A percentile compares a stretch with the other conserved stretches of the same genome.
These are phyloP conservation scores for Raphanus hybrid DNA, from an alignment of 441 rosid genomes.

Conservation along the genomic window DNA sequence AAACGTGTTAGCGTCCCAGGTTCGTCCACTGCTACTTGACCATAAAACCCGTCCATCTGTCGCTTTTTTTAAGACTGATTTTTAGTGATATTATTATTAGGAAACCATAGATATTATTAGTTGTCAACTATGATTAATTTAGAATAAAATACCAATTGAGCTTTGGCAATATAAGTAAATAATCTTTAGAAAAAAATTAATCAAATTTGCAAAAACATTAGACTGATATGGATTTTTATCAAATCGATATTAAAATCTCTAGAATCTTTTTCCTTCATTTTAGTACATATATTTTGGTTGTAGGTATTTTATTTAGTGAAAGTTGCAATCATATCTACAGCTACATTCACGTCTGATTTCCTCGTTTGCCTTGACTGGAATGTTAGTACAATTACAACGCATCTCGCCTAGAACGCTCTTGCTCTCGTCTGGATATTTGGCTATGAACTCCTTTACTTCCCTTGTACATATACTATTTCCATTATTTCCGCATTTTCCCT, in stretches of 20 bases:
- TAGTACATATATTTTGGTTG: not conserved
- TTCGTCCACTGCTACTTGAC: no score
- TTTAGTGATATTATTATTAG: no score
- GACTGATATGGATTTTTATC: not conserved
- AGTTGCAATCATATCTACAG: not conserved
- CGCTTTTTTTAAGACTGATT: no score
- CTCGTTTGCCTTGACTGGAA: not conserved
- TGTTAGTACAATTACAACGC: not conserved
- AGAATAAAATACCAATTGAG: no score
- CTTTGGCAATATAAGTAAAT: no score
- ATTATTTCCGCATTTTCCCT: conserved; percentile 1
- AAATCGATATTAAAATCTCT: not conserved
- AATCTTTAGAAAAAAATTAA: no score
- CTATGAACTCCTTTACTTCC: not conserved
- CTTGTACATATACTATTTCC: not conserved
- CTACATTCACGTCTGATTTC: not conserved
- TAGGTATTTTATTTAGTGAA: not conserved
- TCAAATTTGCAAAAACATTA: no score
- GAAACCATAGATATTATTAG: no score
- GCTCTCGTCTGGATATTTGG: not conserved
- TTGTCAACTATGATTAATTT: no score
- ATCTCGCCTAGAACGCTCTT: not conserved
- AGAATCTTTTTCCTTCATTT: not conserved
- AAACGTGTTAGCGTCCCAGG: no score
- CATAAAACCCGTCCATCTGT: no score